Base-by-base conservation (phyloP, 2,329 filamentous ascomycete genomes). In the Sclerotinia nivalis region DNA sequence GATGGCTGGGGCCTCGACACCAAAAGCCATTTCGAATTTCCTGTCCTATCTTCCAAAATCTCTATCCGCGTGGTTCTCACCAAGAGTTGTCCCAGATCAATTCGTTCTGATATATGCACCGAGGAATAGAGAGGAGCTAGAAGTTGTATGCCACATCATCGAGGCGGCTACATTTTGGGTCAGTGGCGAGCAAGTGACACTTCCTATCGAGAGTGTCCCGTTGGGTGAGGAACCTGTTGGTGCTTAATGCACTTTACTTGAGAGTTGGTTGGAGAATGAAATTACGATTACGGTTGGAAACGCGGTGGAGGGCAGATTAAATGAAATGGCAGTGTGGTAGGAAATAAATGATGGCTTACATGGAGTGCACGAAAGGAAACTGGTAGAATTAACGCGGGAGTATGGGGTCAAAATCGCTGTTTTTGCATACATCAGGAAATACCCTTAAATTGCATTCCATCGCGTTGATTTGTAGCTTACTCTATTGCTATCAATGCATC, bases 21-120 rank as follows among this genome's bases (percentile, higher is more conserved):
- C 61, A 10, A 50, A 37, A 52, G 4, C n/a, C 6, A 37, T 65
- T 40, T 50, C 61, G 7, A 8, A 52, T 15, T 22, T 65, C n/a
- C 34, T 65, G 4, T 65, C 61, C 9, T 52, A 20, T 34, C 61
- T 65, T 28, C 61, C 61, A 12, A 65, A 13, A 20, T 65, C 47
- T 52, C n/a, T 68, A 4, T 62, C 66, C 12, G 12, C 58, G 5
- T 50, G 56, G 58, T 13, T 68, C 10, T 60, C 56, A 7, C 66
- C 66, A 25, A 68, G 58, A 56, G 58, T 65, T 28, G 88, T 96
- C 69, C 91, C 92, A 0, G 81, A 84, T 4, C 89, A 91, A 55
- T 96, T 96, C 79, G 83, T 93, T 70, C 89, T 96, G 88, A 84
- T 96, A 6, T 97, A 97, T 80, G 91, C 93, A 25, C 93, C 93